phyloP scores from a whole-genome alignment of 2,329 filamentous ascomycete genomes.

The Periconia macrospinosa region DNA sequence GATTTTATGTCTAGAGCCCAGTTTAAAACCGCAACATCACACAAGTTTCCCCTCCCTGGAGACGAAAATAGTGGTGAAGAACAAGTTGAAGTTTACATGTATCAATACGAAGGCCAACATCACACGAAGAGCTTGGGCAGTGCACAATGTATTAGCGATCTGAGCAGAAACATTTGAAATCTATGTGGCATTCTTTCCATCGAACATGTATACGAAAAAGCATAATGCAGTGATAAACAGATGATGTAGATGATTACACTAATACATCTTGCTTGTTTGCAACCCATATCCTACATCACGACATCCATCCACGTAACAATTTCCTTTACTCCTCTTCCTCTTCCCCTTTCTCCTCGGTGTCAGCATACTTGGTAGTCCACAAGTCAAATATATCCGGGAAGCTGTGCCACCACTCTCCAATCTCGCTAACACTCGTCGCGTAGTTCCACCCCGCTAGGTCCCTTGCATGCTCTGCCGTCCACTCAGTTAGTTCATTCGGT shows the following conservation, averaged over 20 bases:
- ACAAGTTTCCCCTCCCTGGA: constrained; percentile 26
- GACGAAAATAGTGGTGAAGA: constrained; percentile 30
- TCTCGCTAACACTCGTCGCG: constrained; percentile 11
- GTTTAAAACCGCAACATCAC: constrained; percentile 21
- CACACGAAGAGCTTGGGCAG: neutral
- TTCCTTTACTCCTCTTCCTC: neutral
- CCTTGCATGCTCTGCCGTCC: constrained; percentile 19
- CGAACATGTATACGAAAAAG: too few species aligned
- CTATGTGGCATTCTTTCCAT: neutral
- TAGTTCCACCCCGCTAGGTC: constrained; percentile 18
- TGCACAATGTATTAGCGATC: neutral
- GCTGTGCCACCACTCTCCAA: constrained; percentile 24
- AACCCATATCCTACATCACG: neutral
- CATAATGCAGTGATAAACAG: too few species aligned
- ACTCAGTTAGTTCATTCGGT: constrained; percentile 18
- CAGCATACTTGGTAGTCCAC: constrained; percentile 13
- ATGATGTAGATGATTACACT: too few species aligned
- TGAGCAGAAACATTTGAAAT: neutral
- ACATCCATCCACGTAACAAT: neutral
- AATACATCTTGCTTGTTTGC: neutral
- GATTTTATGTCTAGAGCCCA: constrained; percentile 49
- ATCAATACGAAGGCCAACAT: constrained; percentile 1
- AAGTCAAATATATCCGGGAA: constrained; percentile 17
- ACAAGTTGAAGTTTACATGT: constrained; percentile 26
- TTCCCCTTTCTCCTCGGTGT: neutral